Evolutionary conservation across 1,284 basidiomycete genomes (phyloP), one percentile per base, ranked within the genome.

Genomic region (Kwoniella shivajii): DNA sequence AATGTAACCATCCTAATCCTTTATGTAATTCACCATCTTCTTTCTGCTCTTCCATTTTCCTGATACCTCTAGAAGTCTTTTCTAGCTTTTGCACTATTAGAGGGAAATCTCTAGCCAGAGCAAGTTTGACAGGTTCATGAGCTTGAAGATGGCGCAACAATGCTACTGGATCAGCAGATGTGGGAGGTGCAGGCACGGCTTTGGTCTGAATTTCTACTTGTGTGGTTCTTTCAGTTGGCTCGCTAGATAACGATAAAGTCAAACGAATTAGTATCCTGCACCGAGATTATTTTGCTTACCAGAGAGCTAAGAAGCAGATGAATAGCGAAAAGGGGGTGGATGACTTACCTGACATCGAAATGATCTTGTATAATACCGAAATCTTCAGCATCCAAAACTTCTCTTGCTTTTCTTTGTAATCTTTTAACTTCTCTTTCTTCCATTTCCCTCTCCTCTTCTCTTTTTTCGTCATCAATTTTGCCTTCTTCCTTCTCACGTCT

Each of bases 351-450:
- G 13, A 50, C 75, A 39, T 80, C 74, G n/a, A n/a, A n/a, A 27
- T 71, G 69, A 73, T 71, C 61, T 20, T 90, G 89, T 31, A 83
- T 85, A 44, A 96, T 80, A 3, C 93, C 94, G 74, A 92, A 97
- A 75, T 97, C 76, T 29, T 73, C 92, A 50, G 90, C 89, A 1
- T 71, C 78, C 82, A 96, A 83, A 5, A 78, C 82, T 63, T 90
- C 87, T 20, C 89, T 82, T 36, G 84, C 81, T 76, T 89, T 90
- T 26, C 80, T 78, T 75, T 96, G 94, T 50, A 97, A 76, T 47
- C 90, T 81, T 66, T 80, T 86, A 6, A 89, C 90, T 77, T 97
- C 93, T 69, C 88, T 86, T 73, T 92, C 88, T 71, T 96, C 92
- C 57, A 95, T 80, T 68, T 90, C 88, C 68, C 88, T 84, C 36